Percentiles rank a stretch among this genome's conserved stretches.
These are phyloP conservation scores for Calvatia gigantea DNA, from an alignment of 768 basidiomycete species.

Conservation along the genomic window DNA sequence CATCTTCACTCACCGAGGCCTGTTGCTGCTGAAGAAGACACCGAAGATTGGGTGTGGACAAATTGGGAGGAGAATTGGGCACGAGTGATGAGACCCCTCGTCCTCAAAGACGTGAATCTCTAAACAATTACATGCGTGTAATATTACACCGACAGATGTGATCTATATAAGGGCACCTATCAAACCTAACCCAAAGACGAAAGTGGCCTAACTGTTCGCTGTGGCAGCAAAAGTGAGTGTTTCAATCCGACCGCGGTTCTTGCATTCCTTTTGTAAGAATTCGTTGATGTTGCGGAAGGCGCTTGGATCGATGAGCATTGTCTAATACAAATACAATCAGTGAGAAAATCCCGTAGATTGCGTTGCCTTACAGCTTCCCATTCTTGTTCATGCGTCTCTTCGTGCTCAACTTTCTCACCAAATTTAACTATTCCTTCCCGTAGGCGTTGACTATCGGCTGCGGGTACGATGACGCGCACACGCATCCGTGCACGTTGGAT, in stretches of 20 bases:
- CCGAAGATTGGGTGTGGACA: conserved; percentile 52
- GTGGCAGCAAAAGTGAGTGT: conserved; percentile 74
- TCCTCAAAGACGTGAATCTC: conserved; percentile 35
- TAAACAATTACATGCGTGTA: conserved; percentile 14
- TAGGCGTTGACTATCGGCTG: conserved; percentile 59
- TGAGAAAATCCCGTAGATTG: background rate
- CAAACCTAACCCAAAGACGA: background rate
- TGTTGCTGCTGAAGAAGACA: conserved; percentile 19
- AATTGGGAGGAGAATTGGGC: conserved; percentile 90
- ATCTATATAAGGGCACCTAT: background rate
- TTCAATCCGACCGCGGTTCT: conserved; percentile 84
- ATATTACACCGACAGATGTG: background rate
- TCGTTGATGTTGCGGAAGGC: conserved; percentile 90
- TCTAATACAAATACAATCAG: conserved; percentile 40
- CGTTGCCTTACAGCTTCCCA: conserved; percentile 78
- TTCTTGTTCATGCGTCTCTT: conserved; percentile 66
- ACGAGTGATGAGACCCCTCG: conserved; percentile 56
- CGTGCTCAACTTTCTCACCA: conserved; percentile 82
- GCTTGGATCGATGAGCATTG: conserved; percentile 89
- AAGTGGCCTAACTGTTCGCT: conserved; percentile 24
- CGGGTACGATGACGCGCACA: conserved; percentile 75
- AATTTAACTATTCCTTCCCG: conserved; percentile 68
- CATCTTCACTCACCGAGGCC: conserved; percentile 18
- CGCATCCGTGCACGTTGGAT: conserved; percentile 95
- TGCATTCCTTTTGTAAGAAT: conserved; percentile 85